Base-by-base conservation (phyloP, 345 rosid genomes). In the Sisymbrium irio region DNA sequence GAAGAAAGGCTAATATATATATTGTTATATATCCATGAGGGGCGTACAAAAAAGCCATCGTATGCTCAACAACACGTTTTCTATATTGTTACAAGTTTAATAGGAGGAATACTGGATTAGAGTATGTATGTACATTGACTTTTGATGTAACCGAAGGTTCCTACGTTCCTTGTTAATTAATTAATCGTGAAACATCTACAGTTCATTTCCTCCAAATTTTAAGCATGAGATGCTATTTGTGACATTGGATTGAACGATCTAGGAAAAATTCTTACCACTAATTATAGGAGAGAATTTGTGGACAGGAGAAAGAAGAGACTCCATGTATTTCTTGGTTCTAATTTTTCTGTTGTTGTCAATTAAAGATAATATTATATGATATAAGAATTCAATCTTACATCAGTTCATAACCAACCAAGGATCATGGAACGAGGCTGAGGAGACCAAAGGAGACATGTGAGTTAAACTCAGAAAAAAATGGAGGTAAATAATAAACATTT, bases 1-100 rank as follows among this genome's bases (percentile, higher is more conserved):
- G 71, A 45, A 61, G 40, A 53, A 69, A 45, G 0, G 71, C 36
- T 64, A 70, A 20, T 13, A 77, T 47, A 46, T 46, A 11, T 30
- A 69, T 55, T 39, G 58, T 55, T 45, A 62, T 54, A 19, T 7
- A 28, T 69, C 45, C 55, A 56, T 37, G 18, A 41, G 47, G 27
- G 5, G 57, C 3, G 14, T 61, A 5, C 9, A 20, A 33, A 42
- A 2, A 75, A 41, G 46, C 22, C 79, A 75, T 75, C 3, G 9
- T 41, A 22, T 68, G 25, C 35, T 64, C 32, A 25, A 11, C 0
- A 33, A 61, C 18, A 9, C 3, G 9, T 46, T 36, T 18, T 37
- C 17, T 55, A 1, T 33, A 8, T 55, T 18, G 1, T 55, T 65
- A 12, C 27, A 22, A 3, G 30, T 35, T 67, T 25, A 37, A 18